Evolutionary conservation across 2,329 filamentous ascomycete genomes (phyloP), one percentile per base, ranked within the genome.

Genomic region (Aspergillus pseudotamarii): DNA sequence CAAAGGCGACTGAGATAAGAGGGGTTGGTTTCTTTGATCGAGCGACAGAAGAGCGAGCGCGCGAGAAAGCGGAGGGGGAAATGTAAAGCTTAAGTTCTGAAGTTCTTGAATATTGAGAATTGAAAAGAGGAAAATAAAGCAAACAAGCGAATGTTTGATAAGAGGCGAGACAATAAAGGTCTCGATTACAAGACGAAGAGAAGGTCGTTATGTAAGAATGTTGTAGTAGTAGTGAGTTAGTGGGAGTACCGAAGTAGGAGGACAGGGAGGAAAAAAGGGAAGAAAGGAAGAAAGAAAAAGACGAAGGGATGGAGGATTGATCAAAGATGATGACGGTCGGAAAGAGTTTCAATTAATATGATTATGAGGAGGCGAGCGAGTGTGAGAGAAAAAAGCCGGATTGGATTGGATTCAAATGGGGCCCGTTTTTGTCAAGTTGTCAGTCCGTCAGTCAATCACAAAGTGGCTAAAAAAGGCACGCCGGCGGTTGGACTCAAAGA

Each of bases 391-490:
- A 54, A 55, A 8, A 55, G 34, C 21, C 14, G 34, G 51, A 55
- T 38, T 16, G 21, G 51, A 55, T 26, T 36, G 21, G 51, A 36
- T 50, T 21, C 55, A 58, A 60, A 54, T 58, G 53, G 59, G 59
- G 64, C 59, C 55, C 54, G 38, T 32, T 50, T 61, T 58, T 58
- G 60, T 61, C 60, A 61, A 36, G 55, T 61, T 61, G 60, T 56
- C 55, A 50, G 34, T 34, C 55, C 41, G 51, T 54, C 51, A 54
- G 34, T 55, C 51, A 38, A 55, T 55, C 51, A 55, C 51, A 55
- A 54, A 56, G 32, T 41, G 56, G 23, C 56, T 46, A 61, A 41
- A 34, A 30, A 45, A 34, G 51, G 54, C 34, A 10, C 36, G 51
- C 26, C 41, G 30, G 46, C 48, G 32, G 34, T 60, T 60, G 28